A percentile compares a stretch with the other conserved stretches of the same genome.
These are phyloP conservation scores for Trichoderma guizhouense DNA, from an alignment of 2,329 filamentous ascomycete genomes.

Conservation along the genomic window DNA sequence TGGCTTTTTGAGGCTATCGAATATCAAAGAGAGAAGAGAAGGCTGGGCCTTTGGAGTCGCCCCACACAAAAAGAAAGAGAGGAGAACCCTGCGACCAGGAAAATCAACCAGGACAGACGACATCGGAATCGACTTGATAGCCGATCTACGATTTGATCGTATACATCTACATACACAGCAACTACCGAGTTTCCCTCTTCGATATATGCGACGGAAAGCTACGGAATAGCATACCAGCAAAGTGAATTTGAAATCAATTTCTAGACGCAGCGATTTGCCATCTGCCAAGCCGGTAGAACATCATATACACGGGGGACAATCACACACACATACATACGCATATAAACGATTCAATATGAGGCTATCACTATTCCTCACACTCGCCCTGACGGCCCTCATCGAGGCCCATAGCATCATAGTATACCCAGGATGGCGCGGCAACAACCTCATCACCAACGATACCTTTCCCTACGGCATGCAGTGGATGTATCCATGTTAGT, in stretches of 20 bases:
- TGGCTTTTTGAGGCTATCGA: neutral
- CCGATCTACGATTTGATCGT: neutral
- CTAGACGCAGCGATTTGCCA: neutral
- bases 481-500: conserved; percentile 91
- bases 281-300: neutral
- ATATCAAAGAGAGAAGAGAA: neutral
- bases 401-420: conserved; percentile 78
- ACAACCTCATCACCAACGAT: conserved; percentile 77
- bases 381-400: conserved; percentile 48
- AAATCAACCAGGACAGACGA: neutral
- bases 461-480: conserved; percentile 87
- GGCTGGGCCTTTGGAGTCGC: neutral
- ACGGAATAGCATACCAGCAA: too few species aligned
- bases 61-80: neutral
- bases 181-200: neutral
- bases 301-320: neutral
- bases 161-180: neutral
- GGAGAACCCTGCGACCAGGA: neutral
- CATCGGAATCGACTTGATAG: neutral
- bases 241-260: neutral
- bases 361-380: conserved; percentile 40
- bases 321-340: neutral
- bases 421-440: conserved; percentile 82
- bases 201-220: neutral
- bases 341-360: conserved; percentile 40